These are phyloP conservation scores for Phaeoacremonium minimum DNA, from an alignment of 2,329 filamentous ascomycete species.

Conservation along the genomic window DNA sequence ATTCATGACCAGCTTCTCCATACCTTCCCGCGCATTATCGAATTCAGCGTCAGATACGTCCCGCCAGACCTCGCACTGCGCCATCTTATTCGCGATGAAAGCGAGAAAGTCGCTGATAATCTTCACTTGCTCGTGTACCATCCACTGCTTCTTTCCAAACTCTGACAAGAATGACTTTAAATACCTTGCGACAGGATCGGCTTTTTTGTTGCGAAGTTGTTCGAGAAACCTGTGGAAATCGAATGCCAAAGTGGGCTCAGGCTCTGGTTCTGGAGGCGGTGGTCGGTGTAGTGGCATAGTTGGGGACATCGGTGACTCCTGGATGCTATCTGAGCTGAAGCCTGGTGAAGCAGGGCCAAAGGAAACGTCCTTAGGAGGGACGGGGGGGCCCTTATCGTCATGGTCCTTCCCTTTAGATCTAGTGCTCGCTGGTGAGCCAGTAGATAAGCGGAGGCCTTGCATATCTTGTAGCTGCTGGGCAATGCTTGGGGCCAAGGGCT, in stretches of 20 bases:
- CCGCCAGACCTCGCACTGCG: constrained; percentile 91
- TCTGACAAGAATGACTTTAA: constrained; percentile 90
- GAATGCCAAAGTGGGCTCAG: constrained; percentile 83
- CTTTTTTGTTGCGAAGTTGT: constrained; percentile 90
- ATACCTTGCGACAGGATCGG: constrained; percentile 96
- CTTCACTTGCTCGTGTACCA: constrained; percentile 99
- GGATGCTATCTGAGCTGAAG: constrained; percentile 24
- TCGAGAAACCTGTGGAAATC: constrained; percentile 97
- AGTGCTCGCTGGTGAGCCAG: constrained; percentile 30
- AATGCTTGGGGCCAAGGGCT: constrained; percentile 56
- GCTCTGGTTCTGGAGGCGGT: constrained; percentile 68
- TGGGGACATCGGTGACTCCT: constrained; percentile 39
- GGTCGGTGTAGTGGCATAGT: constrained; percentile 52
- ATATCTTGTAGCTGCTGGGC: constrained; percentile 44
- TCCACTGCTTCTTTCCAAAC: constrained; percentile 97
- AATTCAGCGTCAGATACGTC: constrained; percentile 96
- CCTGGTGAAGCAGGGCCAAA: constrained; percentile 25
- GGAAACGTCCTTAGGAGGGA: constrained; percentile 57
- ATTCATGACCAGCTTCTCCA: constrained; percentile 99
- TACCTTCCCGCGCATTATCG: constrained; percentile 95
- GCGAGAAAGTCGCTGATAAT: constrained; percentile 95
- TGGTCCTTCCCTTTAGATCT: constrained; percentile 28
- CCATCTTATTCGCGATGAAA: constrained; percentile 99
- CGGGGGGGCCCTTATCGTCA: constrained; percentile 50
- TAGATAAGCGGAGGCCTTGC: constrained; percentile 35